Base-by-base conservation (phyloP, 1,284 basidiomycete species). In the Bjerkandera adusta region DNA sequence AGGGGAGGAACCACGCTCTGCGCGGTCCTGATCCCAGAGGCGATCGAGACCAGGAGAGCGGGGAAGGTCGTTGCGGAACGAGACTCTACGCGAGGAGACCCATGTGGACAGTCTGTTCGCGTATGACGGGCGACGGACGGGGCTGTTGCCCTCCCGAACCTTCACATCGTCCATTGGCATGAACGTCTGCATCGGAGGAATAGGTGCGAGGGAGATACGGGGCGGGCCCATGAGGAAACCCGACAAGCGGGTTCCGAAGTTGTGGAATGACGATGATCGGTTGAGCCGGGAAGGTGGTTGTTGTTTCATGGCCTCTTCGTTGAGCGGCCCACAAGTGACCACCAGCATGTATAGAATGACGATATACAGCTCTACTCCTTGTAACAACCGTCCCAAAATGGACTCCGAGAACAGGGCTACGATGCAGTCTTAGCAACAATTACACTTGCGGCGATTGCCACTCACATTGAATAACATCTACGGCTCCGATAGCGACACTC, bases 351-450 rank as follows among this genome's bases (percentile, higher is more conserved):
- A 78, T 18, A 87, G 65, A 43, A 85, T 69, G 32, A 83, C 61
- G 36, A 81, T 70, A 57, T 83, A 89, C n/a, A 83, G 51, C 57
- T 85, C 81, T 36, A 81, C 63, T 13, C 79, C 80, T 55, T 83
- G 79, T 47, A 89, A 70, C 55, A 89, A 78, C 34, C 83, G 79
- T n/a, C 85, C 87, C 4, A 85, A 65, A 6, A 73, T 71, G 8
- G 78, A 78, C 62, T 89, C 86, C 1, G 85, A 77, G 57, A 88
- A 87, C 47, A 71, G 65, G 58, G 83, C 85, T 89, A 51, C 6
- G 24, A 24, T 25, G 34, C 27, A 5, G 30, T 5, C 38, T n/a
- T 21, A n/a, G n/a, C n/a, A 43, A 35, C 5, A 48, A 44, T 39
- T 3, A 39, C 20, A n/a, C 3, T 25, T 11, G 16, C 20, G n/a